A percentile compares a stretch with the other conserved stretches of the same genome.
Conservation (phyloP, 108 stramenopile species). For the Tribonema minus region DNA sequence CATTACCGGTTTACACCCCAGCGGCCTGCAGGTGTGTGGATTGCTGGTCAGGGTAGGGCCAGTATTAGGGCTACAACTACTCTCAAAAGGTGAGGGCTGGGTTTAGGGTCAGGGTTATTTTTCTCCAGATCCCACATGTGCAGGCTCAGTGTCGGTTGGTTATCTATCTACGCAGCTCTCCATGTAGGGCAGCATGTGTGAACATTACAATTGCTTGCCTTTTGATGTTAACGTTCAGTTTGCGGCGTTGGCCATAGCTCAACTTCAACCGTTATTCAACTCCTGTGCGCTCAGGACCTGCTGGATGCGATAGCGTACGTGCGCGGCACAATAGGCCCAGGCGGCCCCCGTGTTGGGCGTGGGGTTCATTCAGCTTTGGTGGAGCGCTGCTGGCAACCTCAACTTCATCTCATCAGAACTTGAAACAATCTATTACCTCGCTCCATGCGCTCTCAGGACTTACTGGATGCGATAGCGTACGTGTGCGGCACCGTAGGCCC, state of each 20-base stretch:
- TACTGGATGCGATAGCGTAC: slow-evolving; percentile 6
- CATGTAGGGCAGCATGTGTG: background rate
- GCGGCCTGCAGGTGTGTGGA: background rate
- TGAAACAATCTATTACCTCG: background rate
- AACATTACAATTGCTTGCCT: background rate
- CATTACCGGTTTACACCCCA: background rate
- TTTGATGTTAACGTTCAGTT: no score
- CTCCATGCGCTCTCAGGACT: background rate
- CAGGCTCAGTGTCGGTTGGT: background rate
- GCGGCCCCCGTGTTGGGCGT: slow-evolving; percentile 13
- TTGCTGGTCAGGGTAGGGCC: background rate
- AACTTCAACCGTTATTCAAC: background rate
- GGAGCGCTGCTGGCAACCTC: slow-evolving; percentile 22
- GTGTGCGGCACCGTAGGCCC: background rate
- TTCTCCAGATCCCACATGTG: background rate
- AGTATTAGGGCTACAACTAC: no score
- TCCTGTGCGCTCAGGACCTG: background rate
- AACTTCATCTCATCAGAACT: no score
- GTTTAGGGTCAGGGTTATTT: no score
- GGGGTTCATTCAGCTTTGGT: slow-evolving; percentile 33
- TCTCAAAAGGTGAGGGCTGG: no score
- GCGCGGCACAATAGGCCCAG: background rate
- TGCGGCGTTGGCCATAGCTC: background rate
- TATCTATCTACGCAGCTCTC: background rate
- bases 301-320: slow-evolving; percentile 21